Evolutionary conservation across 345 rosid genomes (phyloP).

Genomic region (Salix udensis): DNA sequence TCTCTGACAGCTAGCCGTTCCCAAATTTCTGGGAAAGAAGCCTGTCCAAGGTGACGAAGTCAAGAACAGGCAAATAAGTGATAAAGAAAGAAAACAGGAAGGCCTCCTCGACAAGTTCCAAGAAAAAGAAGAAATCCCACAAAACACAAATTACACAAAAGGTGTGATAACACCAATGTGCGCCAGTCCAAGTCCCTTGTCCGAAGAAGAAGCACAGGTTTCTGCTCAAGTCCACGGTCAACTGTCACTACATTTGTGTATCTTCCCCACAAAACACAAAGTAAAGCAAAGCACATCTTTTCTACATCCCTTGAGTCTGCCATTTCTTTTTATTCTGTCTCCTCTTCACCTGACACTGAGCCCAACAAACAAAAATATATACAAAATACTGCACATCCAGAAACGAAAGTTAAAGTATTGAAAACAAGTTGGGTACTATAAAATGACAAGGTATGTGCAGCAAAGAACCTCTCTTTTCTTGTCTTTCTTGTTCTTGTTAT

Average conservation of each 20-base stretch:
- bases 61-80: too few species aligned
- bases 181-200: too few species aligned
- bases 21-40: neutral
- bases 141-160: neutral
- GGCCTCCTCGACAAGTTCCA: neutral
- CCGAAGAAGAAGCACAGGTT: too few species aligned
- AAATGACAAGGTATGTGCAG: conserved; percentile 13
- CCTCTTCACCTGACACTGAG: too few species aligned
- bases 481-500: conserved; percentile 14
- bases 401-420: neutral
- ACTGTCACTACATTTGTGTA: too few species aligned
- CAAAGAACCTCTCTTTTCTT: neutral
- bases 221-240: too few species aligned
- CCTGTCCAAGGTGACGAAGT: neutral
- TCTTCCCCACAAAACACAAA: too few species aligned
- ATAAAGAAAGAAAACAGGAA: neutral
- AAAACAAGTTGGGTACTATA: neutral
- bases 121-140: neutral
- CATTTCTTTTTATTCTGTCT: too few species aligned
- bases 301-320: too few species aligned
- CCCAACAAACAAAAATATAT: neutral
- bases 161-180: neutral
- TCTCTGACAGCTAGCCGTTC: neutral
- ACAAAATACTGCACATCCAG: neutral
- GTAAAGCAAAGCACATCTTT: too few species aligned